Base-by-base conservation (phyloP, 202 grass and related monocot genomes). In the Schoenoplectus triqueter region DNA sequence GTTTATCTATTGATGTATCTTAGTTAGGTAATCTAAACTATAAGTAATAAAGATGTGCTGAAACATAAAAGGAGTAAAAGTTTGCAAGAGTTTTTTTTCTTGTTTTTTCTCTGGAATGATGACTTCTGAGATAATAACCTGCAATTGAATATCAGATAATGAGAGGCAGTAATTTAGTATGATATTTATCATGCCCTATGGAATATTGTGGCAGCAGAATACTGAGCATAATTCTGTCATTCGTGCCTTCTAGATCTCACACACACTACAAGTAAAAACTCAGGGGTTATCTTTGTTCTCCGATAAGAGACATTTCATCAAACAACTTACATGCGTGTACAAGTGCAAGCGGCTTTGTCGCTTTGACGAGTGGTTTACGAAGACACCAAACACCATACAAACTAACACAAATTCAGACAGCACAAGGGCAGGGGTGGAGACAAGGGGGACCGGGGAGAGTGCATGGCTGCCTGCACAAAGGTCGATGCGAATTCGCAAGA, bases 21-120 rank as follows among this genome's bases (percentile, higher is more conserved):
- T 57, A 57, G 41, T 52, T 73, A 21, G 8, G 73, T 13, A 59
- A 77, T 77, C 51, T 59, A 41, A 77, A 77, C 3, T 2, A 59
- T 41, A 59, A 56, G 52, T 42, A 77, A 59, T 77, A n/a, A 77
- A 59, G 22, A 31, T 31, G 31, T 72, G 41, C 10, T 11, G 6
- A 73, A 22, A 52, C 45, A 73, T 21, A 73, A 73, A 50, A 73
- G 8, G 44, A 20, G 9, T 51, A 50, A 41, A 73, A 10, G 31
- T 3, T 52, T 73, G 9, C 6, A 40, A 41, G 7, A 51, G 3
- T 17, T 13, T 6, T 11, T 50, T 52, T 52, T 52, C 31, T 31
- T 31, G 31, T 31, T 31, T 31, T 31, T 31, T 31, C 31, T 5
- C 1, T 22, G 47, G 51, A 52, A 73, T 73, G 50, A 18, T 49